Conservation (phyloP, 2,329 filamentous ascomycete genomes). For the Beauveria bassiana region DNA sequence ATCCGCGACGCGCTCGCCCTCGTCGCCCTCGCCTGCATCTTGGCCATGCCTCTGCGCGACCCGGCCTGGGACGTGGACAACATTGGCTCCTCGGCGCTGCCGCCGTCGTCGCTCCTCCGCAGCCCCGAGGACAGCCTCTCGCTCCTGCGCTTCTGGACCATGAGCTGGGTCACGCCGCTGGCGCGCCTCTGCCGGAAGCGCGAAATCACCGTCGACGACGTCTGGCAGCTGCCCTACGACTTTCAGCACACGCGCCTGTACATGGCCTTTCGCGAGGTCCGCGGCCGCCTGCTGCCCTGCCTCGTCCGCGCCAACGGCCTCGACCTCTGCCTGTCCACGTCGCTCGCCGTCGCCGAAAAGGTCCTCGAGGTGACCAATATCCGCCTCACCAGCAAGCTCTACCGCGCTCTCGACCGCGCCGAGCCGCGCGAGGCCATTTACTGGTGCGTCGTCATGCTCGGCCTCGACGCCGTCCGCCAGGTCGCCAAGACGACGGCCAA, state of each 20-base stretch:
- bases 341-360: conserved; percentile 49
- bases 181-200: conserved; percentile 56
- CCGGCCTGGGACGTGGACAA: conserved; percentile 25
- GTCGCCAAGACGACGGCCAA: conserved; percentile 34
- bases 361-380: conserved; percentile 31
- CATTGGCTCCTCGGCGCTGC: conserved; percentile 22
- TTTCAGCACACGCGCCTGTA: conserved; percentile 76
- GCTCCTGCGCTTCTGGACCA: conserved; percentile 76
- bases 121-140: conserved; percentile 71
- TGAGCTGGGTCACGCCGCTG: conserved; percentile 74
- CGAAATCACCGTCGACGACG: conserved; percentile 68
- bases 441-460: conserved; percentile 31
- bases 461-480: conserved; percentile 26
- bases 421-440: conserved; percentile 24
- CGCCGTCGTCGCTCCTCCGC: conserved; percentile 40
- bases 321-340: conserved; percentile 63
- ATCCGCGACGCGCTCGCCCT: conserved; percentile 18
- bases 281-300: conserved; percentile 63
- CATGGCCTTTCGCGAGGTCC: conserved; percentile 62
- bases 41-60: conserved; percentile 30
- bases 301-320: conserved; percentile 70
- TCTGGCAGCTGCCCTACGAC: conserved; percentile 72
- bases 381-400: conserved; percentile 29
- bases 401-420: conserved; percentile 25
- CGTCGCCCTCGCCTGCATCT: conserved; percentile 23